phyloP scores from a whole-genome alignment of 176 grass and related monocot species.

The Elymus sibiricus region DNA sequence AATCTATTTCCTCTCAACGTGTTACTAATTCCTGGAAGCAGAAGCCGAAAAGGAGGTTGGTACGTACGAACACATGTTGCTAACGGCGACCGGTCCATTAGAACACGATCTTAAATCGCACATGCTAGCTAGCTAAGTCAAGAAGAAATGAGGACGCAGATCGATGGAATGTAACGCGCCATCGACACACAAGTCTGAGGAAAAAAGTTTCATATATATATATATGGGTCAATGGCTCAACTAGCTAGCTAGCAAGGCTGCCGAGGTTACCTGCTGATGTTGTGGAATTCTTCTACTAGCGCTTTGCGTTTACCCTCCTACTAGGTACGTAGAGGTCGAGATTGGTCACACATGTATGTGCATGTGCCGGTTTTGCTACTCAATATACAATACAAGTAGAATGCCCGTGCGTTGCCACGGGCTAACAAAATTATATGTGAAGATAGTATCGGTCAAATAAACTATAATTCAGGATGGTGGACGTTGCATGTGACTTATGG shows the following conservation, averaged over 20 bases:
- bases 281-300: background rate
- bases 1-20: background rate
- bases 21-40: background rate
- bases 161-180: background rate
- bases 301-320: too few relatives aligned
- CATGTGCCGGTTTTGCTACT: too few relatives aligned
- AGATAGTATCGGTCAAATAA: too few relatives aligned
- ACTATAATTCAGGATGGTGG: too few relatives aligned
- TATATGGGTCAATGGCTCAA: constrained; percentile 1
- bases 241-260: background rate
- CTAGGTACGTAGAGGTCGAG: too few relatives aligned
- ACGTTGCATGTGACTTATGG: too few relatives aligned
- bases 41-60: background rate
- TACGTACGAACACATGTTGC: background rate
- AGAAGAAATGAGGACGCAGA: constrained; percentile 1
- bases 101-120: background rate
- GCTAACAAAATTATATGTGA: too few relatives aligned
- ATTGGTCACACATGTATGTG: too few relatives aligned
- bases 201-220: constrained; percentile 4
- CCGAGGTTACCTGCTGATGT: background rate
- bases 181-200: background rate
- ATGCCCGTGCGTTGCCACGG: too few relatives aligned
- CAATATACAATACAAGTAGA: too few relatives aligned
- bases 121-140: background rate
- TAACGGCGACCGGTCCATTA: background rate